Conservation (phyloP, 2,329 filamentous ascomycete species). For the Apiospora aurea region DNA sequence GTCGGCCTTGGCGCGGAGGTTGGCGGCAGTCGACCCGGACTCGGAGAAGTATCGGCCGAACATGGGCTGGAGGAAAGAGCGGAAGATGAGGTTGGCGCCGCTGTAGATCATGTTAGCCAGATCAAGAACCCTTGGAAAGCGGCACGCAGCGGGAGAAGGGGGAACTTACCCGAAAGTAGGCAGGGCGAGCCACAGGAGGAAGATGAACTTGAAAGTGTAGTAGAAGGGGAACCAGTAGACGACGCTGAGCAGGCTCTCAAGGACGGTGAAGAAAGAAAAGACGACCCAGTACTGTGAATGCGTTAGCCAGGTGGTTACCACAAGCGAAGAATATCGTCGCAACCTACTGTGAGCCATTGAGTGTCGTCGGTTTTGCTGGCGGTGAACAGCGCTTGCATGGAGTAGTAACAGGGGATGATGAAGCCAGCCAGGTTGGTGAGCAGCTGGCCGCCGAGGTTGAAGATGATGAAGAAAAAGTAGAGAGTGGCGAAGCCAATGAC, state of each 20-base stretch:
- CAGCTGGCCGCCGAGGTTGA: slow-evolving; percentile 90
- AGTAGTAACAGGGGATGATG: slow-evolving; percentile 84
- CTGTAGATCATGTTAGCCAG: slow-evolving; percentile 53
- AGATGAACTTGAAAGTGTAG: slow-evolving; percentile 99
- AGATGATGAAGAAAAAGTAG: slow-evolving; percentile 91
- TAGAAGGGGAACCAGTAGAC: slow-evolving; percentile 99
- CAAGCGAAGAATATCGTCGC: background rate
- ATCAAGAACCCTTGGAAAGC: slow-evolving; percentile 17
- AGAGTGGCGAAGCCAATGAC: slow-evolving; percentile 77
- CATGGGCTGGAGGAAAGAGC: slow-evolving; percentile 90
- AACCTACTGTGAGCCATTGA: slow-evolving; percentile 76
- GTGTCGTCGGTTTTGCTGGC: slow-evolving; percentile 77
- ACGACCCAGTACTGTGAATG: slow-evolving; percentile 80
- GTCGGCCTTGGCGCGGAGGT: slow-evolving; percentile 89
- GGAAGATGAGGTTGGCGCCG: slow-evolving; percentile 95
- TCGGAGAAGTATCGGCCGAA: slow-evolving; percentile 88
- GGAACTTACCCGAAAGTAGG: slow-evolving; percentile 85
- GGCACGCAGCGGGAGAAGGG: slow-evolving; percentile 25
- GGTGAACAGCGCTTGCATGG: slow-evolving; percentile 78
- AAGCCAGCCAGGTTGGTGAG: slow-evolving; percentile 88
- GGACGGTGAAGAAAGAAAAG: slow-evolving; percentile 80
- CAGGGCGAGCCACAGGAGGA: slow-evolving; percentile 97
- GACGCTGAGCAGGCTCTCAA: slow-evolving; percentile 83
- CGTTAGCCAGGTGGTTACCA: slow-evolving; percentile 40
- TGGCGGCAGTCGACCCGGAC: slow-evolving; percentile 77